Percentiles rank a stretch among this genome's conserved stretches.
These are phyloP conservation scores for Mrakia blollopis DNA, from an alignment of 768 basidiomycete genomes.

Conservation along the genomic window DNA sequence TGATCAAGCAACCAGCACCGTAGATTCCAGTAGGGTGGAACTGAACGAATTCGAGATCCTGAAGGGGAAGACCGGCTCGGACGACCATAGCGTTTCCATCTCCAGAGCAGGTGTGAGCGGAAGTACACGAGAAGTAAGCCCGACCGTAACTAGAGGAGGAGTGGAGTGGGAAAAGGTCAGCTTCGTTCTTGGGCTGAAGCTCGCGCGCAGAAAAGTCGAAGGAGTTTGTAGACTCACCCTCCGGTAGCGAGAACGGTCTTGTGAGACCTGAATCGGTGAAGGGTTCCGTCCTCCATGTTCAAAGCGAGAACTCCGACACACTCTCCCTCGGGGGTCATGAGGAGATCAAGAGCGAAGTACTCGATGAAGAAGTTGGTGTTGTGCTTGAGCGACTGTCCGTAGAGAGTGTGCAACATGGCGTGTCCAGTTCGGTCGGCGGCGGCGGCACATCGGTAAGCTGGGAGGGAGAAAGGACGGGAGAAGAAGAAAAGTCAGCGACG, in stretches of 20 bases:
- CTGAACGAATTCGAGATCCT: conserved; percentile 98
- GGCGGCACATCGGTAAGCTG: conserved; percentile 93
- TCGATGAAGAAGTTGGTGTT: conserved; percentile 99
- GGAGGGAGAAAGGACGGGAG: not conserved
- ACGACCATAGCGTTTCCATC: conserved; percentile 99
- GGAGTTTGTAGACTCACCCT: conserved; percentile 53
- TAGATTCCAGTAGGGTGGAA: conserved; percentile 99
- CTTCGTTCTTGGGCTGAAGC: too few species aligned
- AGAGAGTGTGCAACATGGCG: conserved; percentile 95
- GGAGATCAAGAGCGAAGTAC: conserved; percentile 97
- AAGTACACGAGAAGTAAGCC: conserved; percentile 60
- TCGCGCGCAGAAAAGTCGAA: not conserved
- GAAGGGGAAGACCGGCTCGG: conserved; percentile 90
- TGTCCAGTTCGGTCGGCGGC: conserved; percentile 99
- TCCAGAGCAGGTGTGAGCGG: conserved; percentile 97
- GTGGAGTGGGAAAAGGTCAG: not conserved
- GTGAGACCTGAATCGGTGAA: conserved; percentile 96
- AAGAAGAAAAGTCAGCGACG: not conserved
- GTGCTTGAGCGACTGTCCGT: conserved; percentile 97
- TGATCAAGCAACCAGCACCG: conserved; percentile 97
- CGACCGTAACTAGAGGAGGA: conserved; percentile 27
- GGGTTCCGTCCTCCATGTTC: conserved; percentile 99
- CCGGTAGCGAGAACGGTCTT: conserved; percentile 98
- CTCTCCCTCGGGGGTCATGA: conserved; percentile 86
- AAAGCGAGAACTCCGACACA: conserved; percentile 98